Evolutionary conservation across 1,284 basidiomycete species (phyloP).

Genomic region (Trichosporon ovoides): DNA sequence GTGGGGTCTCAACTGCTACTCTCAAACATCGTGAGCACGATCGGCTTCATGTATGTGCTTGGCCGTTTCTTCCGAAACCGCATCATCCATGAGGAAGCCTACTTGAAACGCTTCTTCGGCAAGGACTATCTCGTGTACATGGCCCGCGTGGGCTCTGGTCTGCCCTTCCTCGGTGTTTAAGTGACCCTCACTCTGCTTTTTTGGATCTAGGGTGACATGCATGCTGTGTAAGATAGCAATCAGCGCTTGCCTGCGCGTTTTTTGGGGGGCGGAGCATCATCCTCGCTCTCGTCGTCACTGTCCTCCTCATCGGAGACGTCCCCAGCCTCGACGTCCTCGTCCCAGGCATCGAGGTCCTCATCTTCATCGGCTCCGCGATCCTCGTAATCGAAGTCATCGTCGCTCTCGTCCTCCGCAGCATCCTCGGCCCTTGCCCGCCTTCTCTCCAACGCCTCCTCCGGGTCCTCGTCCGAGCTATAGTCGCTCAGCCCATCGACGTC

Average conservation of each 20-base stretch:
- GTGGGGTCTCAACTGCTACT: constrained; percentile 89
- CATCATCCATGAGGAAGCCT: constrained; percentile 70
- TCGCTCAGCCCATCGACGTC: constrained; percentile 48
- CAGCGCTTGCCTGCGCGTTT: constrained; percentile 17
- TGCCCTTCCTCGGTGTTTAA: constrained; percentile 53
- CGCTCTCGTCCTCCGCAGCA: constrained; percentile 38
- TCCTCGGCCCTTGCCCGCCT: constrained; percentile 29
- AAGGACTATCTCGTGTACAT: constrained; percentile 68
- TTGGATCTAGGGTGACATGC: constrained; percentile 7
- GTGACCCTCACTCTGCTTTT: background rate
- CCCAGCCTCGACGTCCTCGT: constrained; percentile 50
- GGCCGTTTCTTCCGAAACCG: constrained; percentile 82
- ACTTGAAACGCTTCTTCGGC: constrained; percentile 74
- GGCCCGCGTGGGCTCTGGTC: constrained; percentile 61
- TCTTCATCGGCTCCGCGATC: constrained; percentile 57
- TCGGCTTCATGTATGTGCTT: constrained; percentile 55
- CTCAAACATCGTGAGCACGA: constrained; percentile 68
- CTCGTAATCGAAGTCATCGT: constrained; percentile 44
- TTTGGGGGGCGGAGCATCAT: constrained; percentile 26
- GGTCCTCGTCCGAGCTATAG: constrained; percentile 46
- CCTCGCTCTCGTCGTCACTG: constrained; percentile 31
- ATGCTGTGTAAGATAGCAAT: constrained; percentile 6
- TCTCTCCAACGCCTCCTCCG: constrained; percentile 45
- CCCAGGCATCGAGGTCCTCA: constrained; percentile 50
- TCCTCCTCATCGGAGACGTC: constrained; percentile 49